phyloP scores from a whole-genome alignment of 1,139 yeast species.

The Scheffersomyces segobiensis region DNA sequence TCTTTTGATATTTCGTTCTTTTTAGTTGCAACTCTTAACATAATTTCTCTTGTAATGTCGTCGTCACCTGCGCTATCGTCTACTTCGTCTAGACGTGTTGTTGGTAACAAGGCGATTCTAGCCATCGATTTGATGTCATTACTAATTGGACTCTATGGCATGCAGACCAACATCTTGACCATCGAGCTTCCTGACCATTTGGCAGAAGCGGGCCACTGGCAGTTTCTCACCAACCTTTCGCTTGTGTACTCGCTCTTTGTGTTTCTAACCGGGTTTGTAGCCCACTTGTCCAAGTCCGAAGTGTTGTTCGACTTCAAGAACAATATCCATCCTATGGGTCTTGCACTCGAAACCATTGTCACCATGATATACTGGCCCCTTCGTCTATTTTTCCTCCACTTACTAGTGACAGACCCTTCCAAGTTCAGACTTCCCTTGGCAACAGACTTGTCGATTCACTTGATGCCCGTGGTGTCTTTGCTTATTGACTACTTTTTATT shows the following conservation, averaged over 20 bases:
- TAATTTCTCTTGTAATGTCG: background rate
- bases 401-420: slow-evolving; percentile 36
- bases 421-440: slow-evolving; percentile 41
- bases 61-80: background rate
- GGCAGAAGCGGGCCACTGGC: slow-evolving; percentile 60
- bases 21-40: background rate
- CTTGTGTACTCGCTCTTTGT: slow-evolving; percentile 48
- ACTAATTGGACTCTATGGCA: slow-evolving; percentile 33
- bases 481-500: slow-evolving; percentile 55
- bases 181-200: slow-evolving; percentile 48
- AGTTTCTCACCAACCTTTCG: slow-evolving; percentile 66
- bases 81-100: slow-evolving; percentile 19
- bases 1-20: background rate
- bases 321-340: slow-evolving; percentile 49
- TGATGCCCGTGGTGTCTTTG: slow-evolving; percentile 55
- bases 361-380: slow-evolving; percentile 68
- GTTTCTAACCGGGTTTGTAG: slow-evolving; percentile 39
- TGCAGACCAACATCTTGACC: slow-evolving; percentile 16
- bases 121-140: slow-evolving; percentile 28
- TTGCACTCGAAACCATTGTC: slow-evolving; percentile 60
- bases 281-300: slow-evolving; percentile 32
- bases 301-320: slow-evolving; percentile 32
- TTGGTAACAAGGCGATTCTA: slow-evolving; percentile 33
- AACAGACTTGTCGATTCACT: slow-evolving; percentile 59
- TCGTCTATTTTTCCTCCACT: slow-evolving; percentile 47